phyloP scores from a whole-genome alignment of 495 filamentous ascomycete genomes.

The Trichoderma asperelloides region DNA sequence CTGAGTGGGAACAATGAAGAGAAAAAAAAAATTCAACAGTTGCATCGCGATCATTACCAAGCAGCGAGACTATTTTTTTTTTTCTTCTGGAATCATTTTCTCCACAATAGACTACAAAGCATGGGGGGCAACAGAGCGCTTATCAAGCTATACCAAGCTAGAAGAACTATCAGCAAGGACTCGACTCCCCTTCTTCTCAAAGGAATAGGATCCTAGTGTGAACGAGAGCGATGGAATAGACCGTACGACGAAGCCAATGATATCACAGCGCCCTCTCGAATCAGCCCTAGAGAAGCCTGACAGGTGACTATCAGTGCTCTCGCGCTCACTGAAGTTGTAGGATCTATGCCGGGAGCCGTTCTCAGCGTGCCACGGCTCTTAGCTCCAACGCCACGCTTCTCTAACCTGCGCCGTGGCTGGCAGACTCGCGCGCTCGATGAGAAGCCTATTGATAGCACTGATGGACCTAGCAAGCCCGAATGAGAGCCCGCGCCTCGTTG shows the following conservation, averaged over 20 bases:
- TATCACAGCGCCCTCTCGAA: background rate
- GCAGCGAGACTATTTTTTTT: background rate
- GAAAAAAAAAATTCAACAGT: background rate
- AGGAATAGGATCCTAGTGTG: background rate
- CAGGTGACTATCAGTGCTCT: background rate
- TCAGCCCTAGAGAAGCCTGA: background rate
- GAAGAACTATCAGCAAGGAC: background rate
- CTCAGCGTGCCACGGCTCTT: background rate
- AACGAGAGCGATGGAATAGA: background rate
- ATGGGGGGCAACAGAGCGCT: background rate
- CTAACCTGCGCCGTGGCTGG: background rate
- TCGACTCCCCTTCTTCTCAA: background rate
- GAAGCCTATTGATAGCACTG: background rate
- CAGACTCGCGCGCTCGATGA: no score
- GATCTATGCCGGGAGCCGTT: background rate
- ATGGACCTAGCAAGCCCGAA: background rate
- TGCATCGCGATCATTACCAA: background rate
- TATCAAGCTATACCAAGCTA: background rate
- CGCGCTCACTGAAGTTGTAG: background rate
- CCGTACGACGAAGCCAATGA: background rate
- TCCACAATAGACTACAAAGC: background rate
- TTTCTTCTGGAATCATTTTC: background rate
- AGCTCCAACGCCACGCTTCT: background rate
- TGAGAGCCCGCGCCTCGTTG: background rate
- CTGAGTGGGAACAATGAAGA: background rate